Percentiles rank a stretch among this genome's conserved stretches.
These are phyloP conservation scores for Imleria badia DNA, from an alignment of 768 basidiomycete genomes.

Conservation along the genomic window DNA sequence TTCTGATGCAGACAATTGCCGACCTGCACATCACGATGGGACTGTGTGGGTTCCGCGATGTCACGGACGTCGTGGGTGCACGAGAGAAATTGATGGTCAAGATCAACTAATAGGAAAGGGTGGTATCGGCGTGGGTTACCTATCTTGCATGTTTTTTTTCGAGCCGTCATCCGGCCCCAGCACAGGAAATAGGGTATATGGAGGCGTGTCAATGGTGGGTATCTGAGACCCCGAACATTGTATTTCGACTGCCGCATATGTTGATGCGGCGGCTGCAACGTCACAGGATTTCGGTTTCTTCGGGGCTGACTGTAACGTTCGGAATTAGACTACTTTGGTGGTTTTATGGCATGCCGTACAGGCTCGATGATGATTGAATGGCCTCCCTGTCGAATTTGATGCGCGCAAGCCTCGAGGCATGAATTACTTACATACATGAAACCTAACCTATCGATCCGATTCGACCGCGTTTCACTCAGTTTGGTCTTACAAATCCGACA, in stretches of 20 bases:
- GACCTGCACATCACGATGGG: constrained; percentile 47
- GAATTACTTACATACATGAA: background rate
- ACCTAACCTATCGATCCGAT: no score
- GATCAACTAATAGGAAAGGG: constrained; percentile 9
- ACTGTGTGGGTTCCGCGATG: constrained; percentile 37
- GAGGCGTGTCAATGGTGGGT: no score
- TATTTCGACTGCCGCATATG: background rate
- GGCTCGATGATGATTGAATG: background rate
- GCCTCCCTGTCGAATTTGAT: background rate
- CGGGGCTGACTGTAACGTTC: no score
- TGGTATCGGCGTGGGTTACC: background rate
- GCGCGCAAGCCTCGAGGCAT: background rate
- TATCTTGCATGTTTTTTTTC: background rate
- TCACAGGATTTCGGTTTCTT: background rate
- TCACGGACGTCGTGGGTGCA: constrained; percentile 40
- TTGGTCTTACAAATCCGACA: no score
- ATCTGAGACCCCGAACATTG: background rate
- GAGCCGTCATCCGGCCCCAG: background rate
- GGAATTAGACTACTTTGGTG: no score
- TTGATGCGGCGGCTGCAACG: background rate
- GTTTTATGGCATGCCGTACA: background rate
- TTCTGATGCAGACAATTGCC: constrained; percentile 43
- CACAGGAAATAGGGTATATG: background rate
- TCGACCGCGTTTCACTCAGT: no score
- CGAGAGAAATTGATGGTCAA: constrained; percentile 34